Evolutionary conservation across 225 moss, liverwort and hornwort species (phyloP).

Genomic region (Bryum argenteum): DNA sequence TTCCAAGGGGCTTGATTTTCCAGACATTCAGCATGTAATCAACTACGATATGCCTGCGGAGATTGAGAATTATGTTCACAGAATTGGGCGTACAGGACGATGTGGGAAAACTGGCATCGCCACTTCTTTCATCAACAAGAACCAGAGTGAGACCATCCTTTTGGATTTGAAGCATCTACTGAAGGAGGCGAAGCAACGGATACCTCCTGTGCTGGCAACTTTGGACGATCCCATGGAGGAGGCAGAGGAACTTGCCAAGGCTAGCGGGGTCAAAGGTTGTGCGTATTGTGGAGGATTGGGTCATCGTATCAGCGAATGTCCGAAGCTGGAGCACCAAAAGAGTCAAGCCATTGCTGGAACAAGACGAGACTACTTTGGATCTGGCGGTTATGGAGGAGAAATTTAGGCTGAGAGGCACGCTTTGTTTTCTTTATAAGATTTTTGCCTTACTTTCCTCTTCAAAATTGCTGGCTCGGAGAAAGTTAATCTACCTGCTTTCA

Average conservation of each 20-base stretch:
- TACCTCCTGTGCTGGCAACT: conserved; percentile 56
- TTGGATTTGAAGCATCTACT: conserved; percentile 58
- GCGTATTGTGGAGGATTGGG: conserved; percentile 61
- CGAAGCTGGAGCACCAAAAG: conserved; percentile 65
- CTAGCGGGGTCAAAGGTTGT: conserved; percentile 55
- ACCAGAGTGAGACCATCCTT: conserved; percentile 57
- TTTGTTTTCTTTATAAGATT: neutral
- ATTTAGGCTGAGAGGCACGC: conserved; percentile 26
- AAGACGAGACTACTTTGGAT: conserved; percentile 58
- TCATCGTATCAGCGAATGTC: conserved; percentile 58
- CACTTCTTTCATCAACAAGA: conserved; percentile 58
- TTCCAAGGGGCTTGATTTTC: conserved; percentile 55
- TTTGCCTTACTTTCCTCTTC: neutral
- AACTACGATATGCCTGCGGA: conserved; percentile 63
- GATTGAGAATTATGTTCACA: conserved; percentile 59
- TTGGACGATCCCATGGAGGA: conserved; percentile 59
- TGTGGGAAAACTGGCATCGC: conserved; percentile 58
- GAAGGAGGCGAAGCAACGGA: conserved; percentile 57
- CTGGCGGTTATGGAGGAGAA: conserved; percentile 60
- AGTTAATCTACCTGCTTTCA: conserved; percentile 11
- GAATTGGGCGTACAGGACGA: conserved; percentile 59
- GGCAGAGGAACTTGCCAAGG: conserved; percentile 58
- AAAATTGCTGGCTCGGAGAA: conserved; percentile 1
- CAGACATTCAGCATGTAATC: conserved; percentile 56
- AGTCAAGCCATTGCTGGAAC: conserved; percentile 63